Base-by-base conservation (phyloP, 2,329 filamentous ascomycete genomes). In the Cladosporium phlei region DNA sequence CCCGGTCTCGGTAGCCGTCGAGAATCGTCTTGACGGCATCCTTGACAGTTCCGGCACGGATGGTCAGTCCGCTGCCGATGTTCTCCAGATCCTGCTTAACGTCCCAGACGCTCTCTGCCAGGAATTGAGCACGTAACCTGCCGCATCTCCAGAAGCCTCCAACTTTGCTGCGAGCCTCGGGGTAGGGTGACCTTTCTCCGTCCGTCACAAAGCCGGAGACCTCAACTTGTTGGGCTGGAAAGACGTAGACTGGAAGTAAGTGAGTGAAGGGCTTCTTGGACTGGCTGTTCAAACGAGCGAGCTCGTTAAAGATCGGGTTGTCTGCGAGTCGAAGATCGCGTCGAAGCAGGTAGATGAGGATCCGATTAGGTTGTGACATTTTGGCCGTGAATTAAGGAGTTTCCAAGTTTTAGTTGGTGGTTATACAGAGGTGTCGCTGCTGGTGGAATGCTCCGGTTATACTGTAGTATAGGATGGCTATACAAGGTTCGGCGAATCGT, bases 131-230 rank as follows among this genome's bases (percentile, higher is more conserved):
- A 27, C 87, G 76, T 57, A 86, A 79, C 4, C 79, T 80, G 2
- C 86, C 86, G 56, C 84, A 88, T 60, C 86, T 73, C 82, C 83
- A 88, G 59, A 86, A 86, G 1, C 73, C 70, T 10, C 76, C 83
- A 3, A 85, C 67, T n/a, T 72, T 63, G 55, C 83, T 86, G 48
- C 77, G 73, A 3, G 86, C 84, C 57, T 82, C 78, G 0, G 81
- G 81, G 52, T 85, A 89, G 0, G 86, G 86, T 5, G 76, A 85
- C 38, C 70, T 66, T 56, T 9, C 71, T 68, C 35, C 74, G 62
- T 35, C 58, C 11, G 68, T 66, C n/a, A 90, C 66, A 57, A 91
- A 86, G 2, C 87, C 87, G 0, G 83, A 85, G 1, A 86, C 72
- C 60, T 91, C 86, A 17, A 90, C 69, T 56, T 91, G 85, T 42